Conservation (phyloP, 2,329 filamentous ascomycete genomes). For the Alternaria panax region DNA sequence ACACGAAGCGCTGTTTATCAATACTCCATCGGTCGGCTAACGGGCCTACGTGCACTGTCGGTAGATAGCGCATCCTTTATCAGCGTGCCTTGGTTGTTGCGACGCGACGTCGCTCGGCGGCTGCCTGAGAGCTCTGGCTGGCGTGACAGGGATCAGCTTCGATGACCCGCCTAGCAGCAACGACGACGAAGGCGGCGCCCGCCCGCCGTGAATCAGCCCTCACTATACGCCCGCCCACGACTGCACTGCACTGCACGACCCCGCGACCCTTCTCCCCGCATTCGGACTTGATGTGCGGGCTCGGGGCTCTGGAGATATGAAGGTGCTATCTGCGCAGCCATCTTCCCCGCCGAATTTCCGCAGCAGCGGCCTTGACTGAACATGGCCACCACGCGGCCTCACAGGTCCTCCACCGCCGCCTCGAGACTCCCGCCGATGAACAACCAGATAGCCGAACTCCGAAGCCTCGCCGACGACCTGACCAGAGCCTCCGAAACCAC, state of each 20-base stretch:
- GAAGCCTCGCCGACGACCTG: conserved; percentile 48
- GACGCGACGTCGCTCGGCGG: conserved; percentile 14
- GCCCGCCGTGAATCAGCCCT: conserved; percentile 8
- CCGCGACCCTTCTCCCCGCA: neutral
- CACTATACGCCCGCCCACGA: conserved; percentile 3
- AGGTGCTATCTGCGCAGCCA: conserved; percentile 28
- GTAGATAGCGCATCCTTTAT: conserved; percentile 18
- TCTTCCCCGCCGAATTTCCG: conserved; percentile 29
- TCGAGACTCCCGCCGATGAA: conserved; percentile 59
- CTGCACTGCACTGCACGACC: neutral
- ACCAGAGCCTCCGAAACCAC: conserved; percentile 39
- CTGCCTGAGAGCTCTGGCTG: conserved; percentile 14
- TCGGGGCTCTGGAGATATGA: conserved; percentile 38
- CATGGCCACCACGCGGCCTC: conserved; percentile 47
- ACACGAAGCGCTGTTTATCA: conserved; percentile 12
- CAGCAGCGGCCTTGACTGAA: conserved; percentile 41
- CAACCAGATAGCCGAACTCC: conserved; percentile 58
- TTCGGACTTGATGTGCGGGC: conserved; percentile 15
- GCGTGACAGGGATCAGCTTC: conserved; percentile 16
- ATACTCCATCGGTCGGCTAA: conserved; percentile 11
- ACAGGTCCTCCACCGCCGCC: conserved; percentile 50
- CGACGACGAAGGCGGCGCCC: conserved; percentile 9
- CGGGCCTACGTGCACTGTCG: conserved; percentile 5
- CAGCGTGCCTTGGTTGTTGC: conserved; percentile 2
- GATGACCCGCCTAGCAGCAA: conserved; percentile 20